A percentile compares a stretch with the other conserved stretches of the same genome.
Evolutionary conservation across 1,139 yeast species (phyloP).

Genomic region (Williopsis jadinii): DNA sequence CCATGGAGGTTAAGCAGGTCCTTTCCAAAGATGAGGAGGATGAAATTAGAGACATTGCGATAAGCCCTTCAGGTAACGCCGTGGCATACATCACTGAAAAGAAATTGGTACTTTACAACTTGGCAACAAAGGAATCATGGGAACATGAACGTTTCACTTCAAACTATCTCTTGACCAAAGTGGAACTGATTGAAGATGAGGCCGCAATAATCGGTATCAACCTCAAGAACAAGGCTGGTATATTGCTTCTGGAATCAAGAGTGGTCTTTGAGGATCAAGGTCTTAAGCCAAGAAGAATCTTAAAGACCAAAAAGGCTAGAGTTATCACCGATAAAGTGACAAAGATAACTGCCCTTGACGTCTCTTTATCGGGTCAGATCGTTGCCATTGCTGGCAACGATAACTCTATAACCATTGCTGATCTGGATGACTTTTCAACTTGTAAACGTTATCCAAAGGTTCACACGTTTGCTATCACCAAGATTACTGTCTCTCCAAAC

Average conservation of each 20-base stretch:
- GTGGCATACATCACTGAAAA: conserved; percentile 51
- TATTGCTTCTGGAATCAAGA: conserved; percentile 25
- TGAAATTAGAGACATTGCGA: conserved; percentile 41
- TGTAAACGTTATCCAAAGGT: conserved; percentile 49
- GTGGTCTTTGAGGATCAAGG: conserved; percentile 10
- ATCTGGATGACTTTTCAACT: conserved; percentile 42
- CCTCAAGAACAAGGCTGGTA: conserved; percentile 37
- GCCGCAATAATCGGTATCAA: conserved; percentile 51
- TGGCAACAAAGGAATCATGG: conserved; percentile 37
- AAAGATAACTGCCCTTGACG: conserved; percentile 67
- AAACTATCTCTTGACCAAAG: conserved; percentile 43
- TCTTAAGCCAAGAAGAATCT: conserved; percentile 2
- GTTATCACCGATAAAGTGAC: conserved; percentile 45
- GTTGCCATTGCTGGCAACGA: conserved; percentile 76
- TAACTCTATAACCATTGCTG: conserved; percentile 52
- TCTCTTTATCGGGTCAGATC: conserved; percentile 37
- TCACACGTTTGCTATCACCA: conserved; percentile 78
- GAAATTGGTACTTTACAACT: conserved; percentile 46
- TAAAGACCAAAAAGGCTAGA: conserved; percentile 25
- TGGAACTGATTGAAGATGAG: conserved; percentile 48
- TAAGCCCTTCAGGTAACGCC: conserved; percentile 44
- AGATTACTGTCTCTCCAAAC: conserved; percentile 61
- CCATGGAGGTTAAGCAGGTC: conserved; percentile 38
- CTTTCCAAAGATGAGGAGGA: conserved; percentile 44
- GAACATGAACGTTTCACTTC: conserved; percentile 28